A percentile compares a stretch with the other conserved stretches of the same genome.
phyloP scores from a whole-genome alignment of 2,329 filamentous ascomycete genomes.

The Botryosphaeria dothidea region DNA sequence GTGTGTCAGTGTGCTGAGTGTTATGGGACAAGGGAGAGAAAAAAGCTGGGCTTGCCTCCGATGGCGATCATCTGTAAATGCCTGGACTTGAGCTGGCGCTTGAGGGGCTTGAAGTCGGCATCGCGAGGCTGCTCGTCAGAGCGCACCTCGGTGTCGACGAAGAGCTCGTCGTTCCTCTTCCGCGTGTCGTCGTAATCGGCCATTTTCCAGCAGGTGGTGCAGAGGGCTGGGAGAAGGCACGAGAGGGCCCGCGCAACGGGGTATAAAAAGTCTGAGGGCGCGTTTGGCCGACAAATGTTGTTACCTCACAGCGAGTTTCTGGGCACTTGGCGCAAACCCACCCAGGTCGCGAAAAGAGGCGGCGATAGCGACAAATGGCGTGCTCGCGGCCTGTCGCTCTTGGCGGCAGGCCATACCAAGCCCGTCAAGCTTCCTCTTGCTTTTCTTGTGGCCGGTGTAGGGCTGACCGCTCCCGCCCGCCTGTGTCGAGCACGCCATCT shows the following conservation, averaged over 20 bases:
- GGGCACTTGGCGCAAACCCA: slow-evolving; percentile 10
- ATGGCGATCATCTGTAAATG: slow-evolving; percentile 30
- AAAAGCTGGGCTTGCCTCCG: slow-evolving; percentile 21
- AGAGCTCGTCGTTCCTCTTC: not conserved
- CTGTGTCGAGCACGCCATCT: not conserved
- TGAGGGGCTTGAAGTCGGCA: slow-evolving; percentile 21
- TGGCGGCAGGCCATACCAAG: not conserved
- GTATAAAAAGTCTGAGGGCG: not conserved
- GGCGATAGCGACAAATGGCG: slow-evolving; percentile 15
- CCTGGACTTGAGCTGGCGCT: slow-evolving; percentile 26
- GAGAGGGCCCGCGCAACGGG: not conserved
- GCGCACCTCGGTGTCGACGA: not conserved
- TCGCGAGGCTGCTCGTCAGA: not conserved
- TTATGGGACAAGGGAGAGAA: not conserved
- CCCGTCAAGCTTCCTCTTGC: slow-evolving; percentile 5
- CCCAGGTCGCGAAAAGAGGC: not conserved
- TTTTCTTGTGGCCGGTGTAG: not conserved
- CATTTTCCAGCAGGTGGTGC: not conserved
- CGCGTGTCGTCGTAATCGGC: not conserved
- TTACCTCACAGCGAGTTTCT: not conserved
- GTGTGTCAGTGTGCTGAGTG: not conserved
- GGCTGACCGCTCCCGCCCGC: not conserved
- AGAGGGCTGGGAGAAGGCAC: not conserved
- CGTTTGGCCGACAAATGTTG: not conserved
- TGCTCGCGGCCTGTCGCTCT: not conserved